phyloP scores from a whole-genome alignment of 257 asterid genomes.

The Jacaranda copaia region DNA sequence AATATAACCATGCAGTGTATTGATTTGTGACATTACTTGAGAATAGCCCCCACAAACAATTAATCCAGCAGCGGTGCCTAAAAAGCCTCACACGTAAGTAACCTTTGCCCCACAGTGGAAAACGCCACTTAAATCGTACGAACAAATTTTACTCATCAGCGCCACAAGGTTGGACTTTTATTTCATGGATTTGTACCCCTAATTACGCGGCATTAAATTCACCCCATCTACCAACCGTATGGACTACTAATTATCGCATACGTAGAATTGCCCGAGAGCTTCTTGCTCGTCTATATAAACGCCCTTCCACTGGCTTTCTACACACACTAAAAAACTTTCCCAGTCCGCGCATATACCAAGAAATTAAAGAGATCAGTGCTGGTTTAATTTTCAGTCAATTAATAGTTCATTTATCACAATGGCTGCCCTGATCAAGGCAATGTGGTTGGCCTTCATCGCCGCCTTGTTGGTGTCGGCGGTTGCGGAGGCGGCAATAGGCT shows the following conservation, averaged over 20 bases:
- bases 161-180: constrained; percentile 28
- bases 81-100: neutral
- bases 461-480: constrained; percentile 36
- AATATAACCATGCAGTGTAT: too few relatives aligned
- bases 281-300: constrained; percentile 32
- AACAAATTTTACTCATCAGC: neutral
- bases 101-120: neutral
- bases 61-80: neutral
- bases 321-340: neutral
- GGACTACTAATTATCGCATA: neutral
- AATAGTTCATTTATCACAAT: constrained; percentile 2
- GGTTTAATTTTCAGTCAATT: neutral
- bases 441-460: constrained; percentile 31
- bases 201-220: constrained; percentile 31
- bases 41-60: neutral
- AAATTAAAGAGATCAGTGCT: neutral
- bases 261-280: neutral
- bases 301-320: neutral
- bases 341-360: neutral
- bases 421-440: constrained; percentile 34
- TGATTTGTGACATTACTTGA: neutral
- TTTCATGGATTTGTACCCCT: neutral
- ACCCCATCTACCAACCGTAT: constrained; percentile 30
- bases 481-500: constrained; percentile 43
- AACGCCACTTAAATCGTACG: neutral